Evolutionary conservation across 108 stramenopile species (phyloP).

Genomic region (Fistulifera pelliculosa): DNA sequence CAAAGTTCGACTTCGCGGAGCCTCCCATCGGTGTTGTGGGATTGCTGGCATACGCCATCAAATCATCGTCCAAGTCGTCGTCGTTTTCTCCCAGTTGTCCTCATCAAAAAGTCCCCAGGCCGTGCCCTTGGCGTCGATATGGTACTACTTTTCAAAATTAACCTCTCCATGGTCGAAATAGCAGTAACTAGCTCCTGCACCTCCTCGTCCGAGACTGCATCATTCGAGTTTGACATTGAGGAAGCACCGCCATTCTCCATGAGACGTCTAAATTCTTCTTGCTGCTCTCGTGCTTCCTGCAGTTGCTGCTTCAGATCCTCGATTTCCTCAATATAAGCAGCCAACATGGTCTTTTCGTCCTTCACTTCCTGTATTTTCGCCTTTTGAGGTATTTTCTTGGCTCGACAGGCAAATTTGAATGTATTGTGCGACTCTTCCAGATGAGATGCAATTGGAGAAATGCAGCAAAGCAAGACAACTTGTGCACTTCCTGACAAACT

Average conservation of each 20-base stretch:
- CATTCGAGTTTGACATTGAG: background rate
- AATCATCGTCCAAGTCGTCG: conserved; percentile 29
- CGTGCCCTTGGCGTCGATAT: conserved; percentile 10
- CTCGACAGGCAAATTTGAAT: conserved; percentile 86
- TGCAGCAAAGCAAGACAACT: conserved; percentile 77
- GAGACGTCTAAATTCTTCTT: conserved; percentile 10
- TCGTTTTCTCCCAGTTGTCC: conserved; percentile 16
- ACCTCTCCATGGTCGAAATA: conserved; percentile 70
- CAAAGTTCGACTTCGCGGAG: background rate
- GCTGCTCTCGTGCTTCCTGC: conserved; percentile 44
- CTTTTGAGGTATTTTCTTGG: conserved; percentile 85
- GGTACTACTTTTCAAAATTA: conserved; percentile 53
- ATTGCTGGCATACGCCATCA: conserved; percentile 11
- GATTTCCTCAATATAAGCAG: conserved; percentile 75
- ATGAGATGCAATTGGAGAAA: conserved; percentile 59
- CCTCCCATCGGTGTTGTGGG: background rate
- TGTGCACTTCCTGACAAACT: conserved; percentile 85
- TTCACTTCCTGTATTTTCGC: conserved; percentile 57
- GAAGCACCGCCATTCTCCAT: conserved; percentile 8
- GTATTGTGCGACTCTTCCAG: conserved; percentile 89
- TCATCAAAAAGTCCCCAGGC: conserved; percentile 13
- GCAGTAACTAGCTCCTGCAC: conserved; percentile 57
- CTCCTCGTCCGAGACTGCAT: conserved; percentile 27
- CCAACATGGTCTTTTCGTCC: conserved; percentile 70
- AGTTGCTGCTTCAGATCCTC: conserved; percentile 73